These are phyloP conservation scores for Wickerhamomyces silvicola DNA, from an alignment of 805 yeast species.

Conservation along the genomic window DNA sequence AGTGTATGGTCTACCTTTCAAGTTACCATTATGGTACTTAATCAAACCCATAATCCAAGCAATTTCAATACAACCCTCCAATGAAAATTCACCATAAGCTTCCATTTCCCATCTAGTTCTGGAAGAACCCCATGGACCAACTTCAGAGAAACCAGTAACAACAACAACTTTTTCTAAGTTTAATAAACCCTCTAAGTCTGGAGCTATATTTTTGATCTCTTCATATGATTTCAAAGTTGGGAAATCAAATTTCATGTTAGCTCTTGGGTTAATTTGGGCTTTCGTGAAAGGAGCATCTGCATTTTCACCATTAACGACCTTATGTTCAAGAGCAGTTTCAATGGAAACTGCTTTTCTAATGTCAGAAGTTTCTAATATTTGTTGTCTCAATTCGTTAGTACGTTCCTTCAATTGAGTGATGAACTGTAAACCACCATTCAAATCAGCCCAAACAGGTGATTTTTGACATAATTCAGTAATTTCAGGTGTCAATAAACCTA, in stretches of 20 bases:
- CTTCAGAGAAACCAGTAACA: constrained; percentile 97
- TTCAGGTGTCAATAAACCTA: constrained; percentile 88
- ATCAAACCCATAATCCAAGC: constrained; percentile 99
- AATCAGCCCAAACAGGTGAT: constrained; percentile 94
- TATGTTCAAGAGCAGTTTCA: constrained; percentile 82
- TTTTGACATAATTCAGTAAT: constrained; percentile 83
- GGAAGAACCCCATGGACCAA: constrained; percentile 99
- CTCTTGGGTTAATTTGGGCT: constrained; percentile 82
- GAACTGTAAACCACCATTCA: constrained; percentile 97
- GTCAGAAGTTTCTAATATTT: constrained; percentile 74
- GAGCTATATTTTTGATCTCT: constrained; percentile 60
- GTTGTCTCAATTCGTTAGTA: constrained; percentile 73
- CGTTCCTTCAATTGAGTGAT: constrained; percentile 86
- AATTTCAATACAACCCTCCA: constrained; percentile 98
- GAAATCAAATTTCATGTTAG: constrained; percentile 91
- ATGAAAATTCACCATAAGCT: constrained; percentile 86
- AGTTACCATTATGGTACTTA: constrained; percentile 87
- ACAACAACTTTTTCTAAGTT: constrained; percentile 91
- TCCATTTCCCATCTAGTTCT: constrained; percentile 99
- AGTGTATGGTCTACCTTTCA: constrained; percentile 84
- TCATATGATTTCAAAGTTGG: constrained; percentile 77
- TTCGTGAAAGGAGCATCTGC: constrained; percentile 82
- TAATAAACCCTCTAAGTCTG: constrained; percentile 81
- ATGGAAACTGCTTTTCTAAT: constrained; percentile 92
- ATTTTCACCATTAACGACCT: constrained; percentile 76